Evolutionary conservation across 1,284 basidiomycete species (phyloP).

Genomic region (Ustilago cynodontis): DNA sequence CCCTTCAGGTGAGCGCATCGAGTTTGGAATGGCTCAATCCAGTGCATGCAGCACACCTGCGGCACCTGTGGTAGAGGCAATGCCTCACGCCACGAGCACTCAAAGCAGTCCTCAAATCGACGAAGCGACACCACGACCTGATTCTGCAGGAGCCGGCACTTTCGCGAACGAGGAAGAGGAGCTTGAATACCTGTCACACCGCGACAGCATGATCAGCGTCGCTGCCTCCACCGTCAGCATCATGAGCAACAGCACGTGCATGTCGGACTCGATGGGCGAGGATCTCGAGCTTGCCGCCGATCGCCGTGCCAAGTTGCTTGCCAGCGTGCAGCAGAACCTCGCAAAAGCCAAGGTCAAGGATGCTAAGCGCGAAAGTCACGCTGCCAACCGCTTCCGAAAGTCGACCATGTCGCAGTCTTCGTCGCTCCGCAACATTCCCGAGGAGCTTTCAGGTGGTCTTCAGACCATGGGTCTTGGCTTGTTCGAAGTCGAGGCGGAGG

Average conservation of each 20-base stretch:
- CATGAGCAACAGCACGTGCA: slow-evolving; percentile 53
- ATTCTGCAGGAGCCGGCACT: slow-evolving; percentile 14
- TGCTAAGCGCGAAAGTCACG: slow-evolving; percentile 42
- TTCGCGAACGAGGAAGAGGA: slow-evolving; percentile 27
- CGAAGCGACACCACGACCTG: slow-evolving; percentile 29
- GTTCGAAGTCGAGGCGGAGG: slow-evolving; percentile 47
- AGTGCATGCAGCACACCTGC: slow-evolving; percentile 14
- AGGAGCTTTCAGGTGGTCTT: slow-evolving; percentile 30
- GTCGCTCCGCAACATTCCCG: slow-evolving; percentile 47
- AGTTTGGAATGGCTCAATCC: slow-evolving; percentile 23
- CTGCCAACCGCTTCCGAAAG: slow-evolving; percentile 30
- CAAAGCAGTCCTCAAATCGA: slow-evolving; percentile 20
- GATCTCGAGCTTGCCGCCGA: slow-evolving; percentile 43
- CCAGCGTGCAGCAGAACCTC: slow-evolving; percentile 49
- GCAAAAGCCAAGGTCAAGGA: slow-evolving; percentile 41
- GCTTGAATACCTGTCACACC: slow-evolving; percentile 28
- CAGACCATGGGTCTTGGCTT: slow-evolving; percentile 44
- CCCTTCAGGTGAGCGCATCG: slow-evolving; percentile 32
- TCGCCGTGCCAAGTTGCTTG: slow-evolving; percentile 46
- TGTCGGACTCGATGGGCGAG: slow-evolving; percentile 50
- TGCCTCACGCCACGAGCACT: slow-evolving; percentile 8
- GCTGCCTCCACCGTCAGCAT: slow-evolving; percentile 54
- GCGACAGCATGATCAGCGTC: slow-evolving; percentile 50
- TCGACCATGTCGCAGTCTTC: slow-evolving; percentile 43
- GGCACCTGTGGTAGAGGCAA: slow-evolving; percentile 4